Percentiles rank a stretch among this genome's conserved stretches.
phyloP scores from a whole-genome alignment of 2,329 filamentous ascomycete genomes.

The Cladobotryum mycophilum region DNA sequence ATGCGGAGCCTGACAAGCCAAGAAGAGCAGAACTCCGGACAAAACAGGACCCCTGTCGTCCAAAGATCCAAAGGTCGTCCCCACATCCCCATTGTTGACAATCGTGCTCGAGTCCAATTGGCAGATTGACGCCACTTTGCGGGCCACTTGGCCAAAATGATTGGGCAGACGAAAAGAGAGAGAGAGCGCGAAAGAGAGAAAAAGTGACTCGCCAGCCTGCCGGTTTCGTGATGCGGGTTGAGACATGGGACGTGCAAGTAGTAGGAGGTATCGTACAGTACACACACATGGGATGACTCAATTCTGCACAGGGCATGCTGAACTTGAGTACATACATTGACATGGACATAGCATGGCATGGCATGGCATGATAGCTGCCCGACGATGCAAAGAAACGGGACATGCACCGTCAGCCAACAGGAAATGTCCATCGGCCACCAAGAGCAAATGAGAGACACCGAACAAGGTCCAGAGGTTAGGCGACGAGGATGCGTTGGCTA shows the following conservation, averaged over 20 bases:
- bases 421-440: not conserved
- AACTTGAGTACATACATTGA: too few relatives aligned
- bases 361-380: conserved; percentile 7
- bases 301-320: too few relatives aligned
- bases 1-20: conserved; percentile 12
- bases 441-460: conserved; percentile 9
- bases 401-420: not conserved
- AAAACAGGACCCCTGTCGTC: conserved; percentile 19
- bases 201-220: not conserved
- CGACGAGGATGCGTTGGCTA: conserved; percentile 12
- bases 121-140: conserved; percentile 14
- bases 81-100: conserved; percentile 13
- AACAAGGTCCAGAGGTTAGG: conserved; percentile 5
- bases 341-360: too few relatives aligned
- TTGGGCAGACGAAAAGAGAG: not conserved
- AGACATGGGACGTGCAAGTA: too few relatives aligned
- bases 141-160: not conserved
- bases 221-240: too few relatives aligned
- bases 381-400: conserved; percentile 8
- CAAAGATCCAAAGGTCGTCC: conserved; percentile 13
- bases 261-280: too few relatives aligned
- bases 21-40: conserved; percentile 16
- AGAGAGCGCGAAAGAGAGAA: not conserved
- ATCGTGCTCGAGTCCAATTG: conserved; percentile 26
- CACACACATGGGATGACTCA: too few relatives aligned